Conservation (phyloP, 2,329 filamentous ascomycete genomes). For the Sarocladium brachiariae region DNA sequence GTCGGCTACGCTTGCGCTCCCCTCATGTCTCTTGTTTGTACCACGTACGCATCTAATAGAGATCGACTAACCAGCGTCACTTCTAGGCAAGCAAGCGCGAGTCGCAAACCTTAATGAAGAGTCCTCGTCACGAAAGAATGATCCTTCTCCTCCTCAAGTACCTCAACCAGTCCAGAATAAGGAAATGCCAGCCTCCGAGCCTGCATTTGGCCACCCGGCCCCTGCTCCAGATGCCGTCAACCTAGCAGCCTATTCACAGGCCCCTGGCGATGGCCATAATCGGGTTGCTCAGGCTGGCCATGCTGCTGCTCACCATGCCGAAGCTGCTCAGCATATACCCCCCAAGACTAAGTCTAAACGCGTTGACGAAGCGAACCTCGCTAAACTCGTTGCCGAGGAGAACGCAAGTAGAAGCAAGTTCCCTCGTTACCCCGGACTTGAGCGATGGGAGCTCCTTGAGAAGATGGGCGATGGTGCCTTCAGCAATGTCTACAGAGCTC, state of each 20-base stretch:
- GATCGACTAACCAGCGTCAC: slow-evolving; percentile 5
- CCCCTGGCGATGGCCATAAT: slow-evolving; percentile 55
- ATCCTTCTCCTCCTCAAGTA: slow-evolving; percentile 41
- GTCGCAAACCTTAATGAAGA: slow-evolving; percentile 47
- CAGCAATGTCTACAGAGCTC: slow-evolving; percentile 94
- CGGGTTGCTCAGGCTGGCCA: slow-evolving; percentile 62
- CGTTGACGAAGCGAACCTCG: slow-evolving; percentile 62
- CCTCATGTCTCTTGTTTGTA: not conserved
- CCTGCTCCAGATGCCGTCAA: slow-evolving; percentile 42
- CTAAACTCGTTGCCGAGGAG: slow-evolving; percentile 86
- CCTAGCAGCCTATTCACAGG: slow-evolving; percentile 54
- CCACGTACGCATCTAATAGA: not conserved
- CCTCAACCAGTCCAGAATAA: slow-evolving; percentile 47
- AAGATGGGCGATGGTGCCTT: slow-evolving; percentile 99
- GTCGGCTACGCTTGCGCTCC: not conserved
- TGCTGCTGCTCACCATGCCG: slow-evolving; percentile 55
- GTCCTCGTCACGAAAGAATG: slow-evolving; percentile 40
- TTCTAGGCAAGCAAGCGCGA: slow-evolving; percentile 77
- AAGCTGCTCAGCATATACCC: slow-evolving; percentile 50
- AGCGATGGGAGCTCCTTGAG: slow-evolving; percentile 73
- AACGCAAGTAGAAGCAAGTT: slow-evolving; percentile 79
- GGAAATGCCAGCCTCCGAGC: slow-evolving; percentile 44
- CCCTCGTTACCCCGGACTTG: slow-evolving; percentile 48
- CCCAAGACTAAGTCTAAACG: slow-evolving; percentile 25
- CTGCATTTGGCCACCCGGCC: slow-evolving; percentile 27